Base-by-base conservation (phyloP, 2,329 filamentous ascomycete species). In the Colletotrichum costaricense region DNA sequence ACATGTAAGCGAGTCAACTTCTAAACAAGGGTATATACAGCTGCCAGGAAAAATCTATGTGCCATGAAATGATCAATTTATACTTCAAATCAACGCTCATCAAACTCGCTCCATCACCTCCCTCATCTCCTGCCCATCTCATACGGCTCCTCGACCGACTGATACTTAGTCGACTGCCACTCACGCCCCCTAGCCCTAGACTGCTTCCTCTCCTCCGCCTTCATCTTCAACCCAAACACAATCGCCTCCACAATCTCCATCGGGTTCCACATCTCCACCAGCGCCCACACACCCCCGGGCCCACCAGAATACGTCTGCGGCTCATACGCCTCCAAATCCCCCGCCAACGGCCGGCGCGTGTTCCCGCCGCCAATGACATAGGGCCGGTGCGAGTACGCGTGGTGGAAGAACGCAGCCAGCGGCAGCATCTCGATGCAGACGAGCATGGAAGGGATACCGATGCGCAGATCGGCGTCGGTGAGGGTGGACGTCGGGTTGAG, bases 341-440 rank as follows among this genome's bases (percentile, higher is more conserved):
- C 67, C 30, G 60, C 71, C 38, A 76, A 57, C 22, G 75, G 63
- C 12, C 56, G 72, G 9, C 54, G 60, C 4, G 56, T 52, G 26
- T 63, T 60, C 9, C 69, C 71, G 28, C 69, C 33, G 8, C 73
- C 64, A 38, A 78, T 74, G 24, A 76, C 63, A 55, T 78, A 79
- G 19, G 78, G 78, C 11, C 70, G 72, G 33, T 74, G 69, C 22
- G 74, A 63, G 72, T 77, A 79, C 8, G 78, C 77, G 69, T 74
- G 69, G 59, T 77, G 67, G 58, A 79, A 75, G 65, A 77, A 75
- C 26, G 77, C 63, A 9, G 77, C 74, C 38, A 78, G 73, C 9
- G 77, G 77, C 1, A 78, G 72, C 78, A 78, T 78, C 62, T 79
- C 74, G n/a, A 78, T 54, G 60, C 76, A 78, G 63, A 74, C 74